A percentile compares a stretch with the other conserved stretches of the same genome.
Evolutionary conservation across 768 basidiomycete species (phyloP).

Genomic region (Sporobolomyces pararoseus): DNA sequence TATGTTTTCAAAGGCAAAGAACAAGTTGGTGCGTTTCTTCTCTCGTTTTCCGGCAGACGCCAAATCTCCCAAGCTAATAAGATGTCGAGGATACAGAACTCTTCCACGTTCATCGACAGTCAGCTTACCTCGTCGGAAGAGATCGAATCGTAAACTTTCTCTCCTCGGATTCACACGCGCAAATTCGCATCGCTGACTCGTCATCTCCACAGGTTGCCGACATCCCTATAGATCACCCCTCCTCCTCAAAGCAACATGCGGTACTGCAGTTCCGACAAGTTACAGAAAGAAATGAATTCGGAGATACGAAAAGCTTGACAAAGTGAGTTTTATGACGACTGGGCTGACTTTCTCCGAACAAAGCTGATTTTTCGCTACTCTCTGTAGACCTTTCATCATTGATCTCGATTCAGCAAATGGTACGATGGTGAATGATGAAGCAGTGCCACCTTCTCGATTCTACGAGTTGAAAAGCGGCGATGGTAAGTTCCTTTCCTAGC

Average conservation of each 20-base stretch:
- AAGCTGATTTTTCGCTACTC: not conserved
- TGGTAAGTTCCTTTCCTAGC: slow-evolving; percentile 56
- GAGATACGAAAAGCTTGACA: slow-evolving; percentile 66
- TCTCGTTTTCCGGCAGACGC: too few species aligned
- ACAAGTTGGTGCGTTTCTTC: slow-evolving; percentile 68
- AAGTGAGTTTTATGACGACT: slow-evolving; percentile 72
- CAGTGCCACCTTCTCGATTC: slow-evolving; percentile 78
- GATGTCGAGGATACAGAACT: slow-evolving; percentile 60
- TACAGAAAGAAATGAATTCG: slow-evolving; percentile 81
- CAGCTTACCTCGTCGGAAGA: slow-evolving; percentile 87
- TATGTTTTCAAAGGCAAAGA: slow-evolving; percentile 97
- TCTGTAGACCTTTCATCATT: slow-evolving; percentile 81
- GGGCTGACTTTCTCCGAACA: not conserved
- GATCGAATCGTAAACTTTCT: slow-evolving; percentile 67
- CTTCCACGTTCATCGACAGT: slow-evolving; percentile 87
- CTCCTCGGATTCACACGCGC: not conserved
- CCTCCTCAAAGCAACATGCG: slow-evolving; percentile 97
- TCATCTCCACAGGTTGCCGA: slow-evolving; percentile 51
- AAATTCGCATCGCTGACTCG: not conserved
- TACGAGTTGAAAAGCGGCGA: slow-evolving; percentile 77
- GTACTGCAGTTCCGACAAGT: slow-evolving; percentile 92
- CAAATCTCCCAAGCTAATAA: too few species aligned
- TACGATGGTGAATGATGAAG: slow-evolving; percentile 81
- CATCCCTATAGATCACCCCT: slow-evolving; percentile 89
- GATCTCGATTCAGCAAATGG: slow-evolving; percentile 98